Conservation (phyloP, 2,329 filamentous ascomycete species). For the Hawksworthiomyces lignivorus region DNA sequence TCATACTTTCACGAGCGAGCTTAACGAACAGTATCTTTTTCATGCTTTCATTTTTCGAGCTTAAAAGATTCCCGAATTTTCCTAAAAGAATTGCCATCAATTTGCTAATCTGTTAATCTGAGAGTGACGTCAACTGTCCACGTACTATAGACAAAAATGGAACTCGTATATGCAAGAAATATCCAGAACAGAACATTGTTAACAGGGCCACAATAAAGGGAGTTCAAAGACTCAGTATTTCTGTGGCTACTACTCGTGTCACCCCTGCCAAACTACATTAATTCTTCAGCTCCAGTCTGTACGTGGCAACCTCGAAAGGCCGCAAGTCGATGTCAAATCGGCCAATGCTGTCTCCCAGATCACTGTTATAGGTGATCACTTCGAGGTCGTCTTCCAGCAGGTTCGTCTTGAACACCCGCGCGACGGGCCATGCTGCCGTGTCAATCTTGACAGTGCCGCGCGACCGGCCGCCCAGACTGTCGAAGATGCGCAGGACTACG, state of each 20-base stretch:
- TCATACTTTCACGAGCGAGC: slow-evolving; percentile 1
- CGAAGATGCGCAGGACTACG: slow-evolving; percentile 79
- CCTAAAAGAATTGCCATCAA: too few relatives aligned
- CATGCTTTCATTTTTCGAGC: too few relatives aligned
- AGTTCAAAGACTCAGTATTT: too few relatives aligned
- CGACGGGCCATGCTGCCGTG: slow-evolving; percentile 59
- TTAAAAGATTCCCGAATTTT: too few relatives aligned
- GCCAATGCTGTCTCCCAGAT: slow-evolving; percentile 29
- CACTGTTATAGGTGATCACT: slow-evolving; percentile 42
- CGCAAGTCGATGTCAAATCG: slow-evolving; percentile 58
- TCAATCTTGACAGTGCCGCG: slow-evolving; percentile 52
- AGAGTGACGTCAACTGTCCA: too few relatives aligned
- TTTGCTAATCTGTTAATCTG: too few relatives aligned
- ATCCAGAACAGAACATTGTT: too few relatives aligned
- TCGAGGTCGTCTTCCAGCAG: slow-evolving; percentile 80
- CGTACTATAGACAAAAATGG: too few relatives aligned
- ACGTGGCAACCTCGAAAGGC: slow-evolving; percentile 82
- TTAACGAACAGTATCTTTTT: slow-evolving; percentile 1
- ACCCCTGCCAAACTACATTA: too few relatives aligned
- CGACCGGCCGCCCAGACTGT: slow-evolving; percentile 75
- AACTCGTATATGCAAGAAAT: too few relatives aligned
- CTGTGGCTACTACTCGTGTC: too few relatives aligned
- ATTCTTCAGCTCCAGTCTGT: slow-evolving; percentile 23
- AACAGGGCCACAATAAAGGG: too few relatives aligned
- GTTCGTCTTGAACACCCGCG: slow-evolving; percentile 75